Base-by-base conservation (phyloP, 179 eudicot species). In the Beta corolliflora region DNA sequence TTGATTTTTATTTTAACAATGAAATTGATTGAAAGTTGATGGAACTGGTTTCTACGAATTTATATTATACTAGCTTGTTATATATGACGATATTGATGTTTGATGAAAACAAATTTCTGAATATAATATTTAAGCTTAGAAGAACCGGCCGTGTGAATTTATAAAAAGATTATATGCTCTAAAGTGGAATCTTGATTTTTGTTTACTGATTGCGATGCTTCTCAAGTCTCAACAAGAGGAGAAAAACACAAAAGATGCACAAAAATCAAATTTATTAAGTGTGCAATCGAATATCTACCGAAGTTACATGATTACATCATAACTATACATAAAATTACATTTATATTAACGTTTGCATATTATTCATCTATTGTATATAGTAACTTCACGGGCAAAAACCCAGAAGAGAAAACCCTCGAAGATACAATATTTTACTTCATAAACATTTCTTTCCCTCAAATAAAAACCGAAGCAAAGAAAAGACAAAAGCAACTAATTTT, bases 361-460 rank as follows among this genome's bases (percentile, higher is more conserved):
- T 36, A 3, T 23, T 72, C 0, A 31, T 50, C 3, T 52, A 52
- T 11, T 50, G 0, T 44, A 13, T 41, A 69, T 44, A 41, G 14
- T 71, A 45, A 12, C 52, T 67, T 73, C 79, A 79, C 61, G 76
- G 81, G 79, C 25, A 83, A 83, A 83, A 83, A 73, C 75, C 54
- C 85, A 56, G 3, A 23, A 44, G 83, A 73, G 85, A 67, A 58
- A 83, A 78, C 64, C 85, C 79, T 21, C 55, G 74, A 72, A 71
- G 23, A 9, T 55, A 61, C 60, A 45, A 36, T 36, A 53, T 19
- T 53, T 13, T 15, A 15, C 66, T 1, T 64, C 12, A 52, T 12
- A 11, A 13, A 67, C 55, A 50, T 69, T 12, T 44, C 46, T n/a
- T 52, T 71, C 60, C 46, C 73, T 71, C 75, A 7, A 67, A 18